Evolutionary conservation across 129 eudicot species (phyloP).

Genomic region (Kitagawia praeruptora): DNA sequence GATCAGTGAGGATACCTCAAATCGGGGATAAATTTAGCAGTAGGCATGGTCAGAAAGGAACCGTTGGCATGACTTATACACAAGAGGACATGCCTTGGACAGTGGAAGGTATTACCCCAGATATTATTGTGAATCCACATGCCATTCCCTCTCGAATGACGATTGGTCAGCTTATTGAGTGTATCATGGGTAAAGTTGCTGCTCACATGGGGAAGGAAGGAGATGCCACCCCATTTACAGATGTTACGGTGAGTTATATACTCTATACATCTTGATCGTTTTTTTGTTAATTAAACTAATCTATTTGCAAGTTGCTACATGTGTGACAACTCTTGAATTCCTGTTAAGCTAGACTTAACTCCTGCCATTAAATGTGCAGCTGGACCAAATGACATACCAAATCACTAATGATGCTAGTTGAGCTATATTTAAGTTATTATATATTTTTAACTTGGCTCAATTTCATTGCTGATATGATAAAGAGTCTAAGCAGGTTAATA

Average conservation of each 20-base stretch:
- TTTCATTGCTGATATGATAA: not conserved
- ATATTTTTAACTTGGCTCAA: no score
- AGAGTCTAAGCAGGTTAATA: not conserved
- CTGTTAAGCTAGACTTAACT: not conserved
- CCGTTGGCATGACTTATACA: conserved; percentile 94
- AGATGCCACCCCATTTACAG: conserved; percentile 94
- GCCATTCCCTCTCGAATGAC: conserved; percentile 99
- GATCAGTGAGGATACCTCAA: conserved; percentile 89
- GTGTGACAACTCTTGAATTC: not conserved
- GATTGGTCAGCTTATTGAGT: conserved; percentile 91
- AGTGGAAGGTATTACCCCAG: conserved; percentile 81
- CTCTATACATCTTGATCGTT: not conserved
- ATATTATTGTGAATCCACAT: conserved; percentile 87
- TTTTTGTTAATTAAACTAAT: not conserved
- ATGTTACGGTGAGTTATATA: conserved; percentile 60
- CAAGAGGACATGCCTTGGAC: conserved; percentile 99
- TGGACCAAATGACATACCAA: not conserved
- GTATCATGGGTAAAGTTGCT: conserved; percentile 96
- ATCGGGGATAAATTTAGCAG: conserved; percentile 95
- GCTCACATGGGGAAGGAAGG: conserved; percentile 99
- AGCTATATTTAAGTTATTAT: no score
- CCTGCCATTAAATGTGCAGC: not conserved
- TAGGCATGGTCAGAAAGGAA: conserved; percentile 95
- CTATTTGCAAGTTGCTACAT: not conserved
- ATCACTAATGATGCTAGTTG: no score